Conservation (phyloP, 768 basidiomycete species). For the Termitomyces sp. region DNA sequence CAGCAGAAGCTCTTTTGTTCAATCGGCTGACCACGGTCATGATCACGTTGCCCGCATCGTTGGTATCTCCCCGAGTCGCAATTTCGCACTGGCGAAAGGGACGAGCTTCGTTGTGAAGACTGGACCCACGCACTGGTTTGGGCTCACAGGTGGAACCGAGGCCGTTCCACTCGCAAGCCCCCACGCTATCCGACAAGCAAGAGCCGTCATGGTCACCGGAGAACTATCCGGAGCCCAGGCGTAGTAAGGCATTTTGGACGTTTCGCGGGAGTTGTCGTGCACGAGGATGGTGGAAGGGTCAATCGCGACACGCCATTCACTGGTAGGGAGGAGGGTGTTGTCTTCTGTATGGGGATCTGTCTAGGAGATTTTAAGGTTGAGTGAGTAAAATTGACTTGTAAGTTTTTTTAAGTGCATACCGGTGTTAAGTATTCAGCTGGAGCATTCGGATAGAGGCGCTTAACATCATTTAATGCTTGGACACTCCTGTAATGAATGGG, state of each 20-base stretch:
- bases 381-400: not conserved
- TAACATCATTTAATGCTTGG: conserved; percentile 31
- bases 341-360: conserved; percentile 36
- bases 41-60: conserved; percentile 22
- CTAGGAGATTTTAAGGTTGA: conserved; percentile 14
- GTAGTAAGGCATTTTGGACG: conserved; percentile 29
- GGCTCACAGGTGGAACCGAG: conserved; percentile 31
- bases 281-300: conserved; percentile 32
- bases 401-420: conserved; percentile 19
- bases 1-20: not conserved
- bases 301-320: conserved; percentile 35
- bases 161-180: conserved; percentile 27
- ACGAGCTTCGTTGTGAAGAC: conserved; percentile 31
- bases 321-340: conserved; percentile 33
- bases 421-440: conserved; percentile 31
- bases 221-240: conserved; percentile 35
- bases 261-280: conserved; percentile 23
- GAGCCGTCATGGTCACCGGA: conserved; percentile 36
- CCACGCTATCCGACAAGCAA: conserved; percentile 36
- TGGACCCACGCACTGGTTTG: conserved; percentile 27
- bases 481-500: conserved; percentile 23
- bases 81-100: conserved; percentile 35
- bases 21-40: conserved; percentile 6
- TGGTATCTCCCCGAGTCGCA: conserved; percentile 38
- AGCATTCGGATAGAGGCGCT: conserved; percentile 31